Evolutionary conservation across 305 asterid species (phyloP), one percentile per base, ranked within the genome.

Genomic region (Coffea humblotiana): DNA sequence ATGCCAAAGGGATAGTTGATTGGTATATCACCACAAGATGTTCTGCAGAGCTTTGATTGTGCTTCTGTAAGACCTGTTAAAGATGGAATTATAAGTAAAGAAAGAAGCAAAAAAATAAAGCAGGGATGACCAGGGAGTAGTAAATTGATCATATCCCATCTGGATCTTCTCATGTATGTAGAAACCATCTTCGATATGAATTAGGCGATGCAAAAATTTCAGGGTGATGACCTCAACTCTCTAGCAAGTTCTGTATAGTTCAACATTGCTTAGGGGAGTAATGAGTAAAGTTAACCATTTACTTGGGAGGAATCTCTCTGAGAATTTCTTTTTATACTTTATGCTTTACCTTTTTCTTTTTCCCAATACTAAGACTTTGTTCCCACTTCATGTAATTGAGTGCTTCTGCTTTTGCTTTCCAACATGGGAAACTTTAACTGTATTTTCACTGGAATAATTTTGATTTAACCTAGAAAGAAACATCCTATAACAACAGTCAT

Each of bases 1-100:
- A 93, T 80, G 35, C 98, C 98, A 37, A 95, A 94, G 43, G 99
- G 99, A 79, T 91, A 95, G 75, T 78, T 80, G 80, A 94, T 92
- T 16, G 95, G 96, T 58, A 92, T 81, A 40, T 78, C 86, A 45
- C 98, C 97, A 71, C 99, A 95, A 0, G 96, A 85, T 51, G 83
- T 88, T 74, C 97, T 77, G 86, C 98, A 94, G 63, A 82, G 89
- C 66, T 69, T 87, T 75, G 89, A 56, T 84, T 90, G 89, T 77
- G 97, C 85, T 76, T 84, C 78, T 27, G 86, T 29, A 10, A 29
- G 79, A 29, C 48, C 32, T 21, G 81, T 72, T 37, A 82, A 79
- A 45, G 81, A 77, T 51, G 81, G 80, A 52, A 85, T 49, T 45
- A 73, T 1, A 56, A 85, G 74, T 2, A 86, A 21, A 52, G 77